Evolutionary conservation across 345 rosid species (phyloP).

Genomic region (Eucalyptus guilfoylei): DNA sequence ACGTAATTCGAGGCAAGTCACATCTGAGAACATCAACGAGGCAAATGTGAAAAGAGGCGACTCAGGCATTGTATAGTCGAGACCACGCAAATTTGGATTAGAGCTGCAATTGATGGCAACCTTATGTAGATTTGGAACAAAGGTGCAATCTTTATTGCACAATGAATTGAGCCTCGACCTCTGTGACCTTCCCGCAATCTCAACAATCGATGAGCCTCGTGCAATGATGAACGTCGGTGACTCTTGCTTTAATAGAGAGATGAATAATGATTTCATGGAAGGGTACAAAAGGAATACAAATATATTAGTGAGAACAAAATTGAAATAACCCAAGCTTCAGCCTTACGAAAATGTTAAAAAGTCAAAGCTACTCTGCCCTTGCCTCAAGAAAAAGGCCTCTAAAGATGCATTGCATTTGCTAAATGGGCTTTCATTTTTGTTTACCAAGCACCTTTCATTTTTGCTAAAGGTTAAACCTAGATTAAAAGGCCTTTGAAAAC

Average conservation of each 20-base stretch:
- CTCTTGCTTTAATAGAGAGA: not conserved
- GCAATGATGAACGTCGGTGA: not conserved
- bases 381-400: not conserved
- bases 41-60: not conserved
- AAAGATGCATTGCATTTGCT: not conserved
- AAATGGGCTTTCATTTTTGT: not conserved
- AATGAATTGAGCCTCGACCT: not conserved
- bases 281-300: not conserved
- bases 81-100: not conserved
- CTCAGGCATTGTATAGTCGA: not conserved
- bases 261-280: not conserved
- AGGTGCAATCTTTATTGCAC: not conserved
- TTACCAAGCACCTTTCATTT: not conserved
- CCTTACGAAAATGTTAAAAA: not conserved
- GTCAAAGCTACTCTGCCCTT: not conserved
- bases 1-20: not conserved
- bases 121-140: not conserved
- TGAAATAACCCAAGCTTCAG: not conserved
- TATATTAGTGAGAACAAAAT: not conserved
- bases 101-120: not conserved
- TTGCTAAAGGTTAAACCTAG: not conserved
- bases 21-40: not conserved
- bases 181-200: not conserved
- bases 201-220: not conserved
- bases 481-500: not conserved